These are phyloP conservation scores for Lactarius sanguifluus DNA, from an alignment of 768 basidiomycete genomes.

Conservation along the genomic window DNA sequence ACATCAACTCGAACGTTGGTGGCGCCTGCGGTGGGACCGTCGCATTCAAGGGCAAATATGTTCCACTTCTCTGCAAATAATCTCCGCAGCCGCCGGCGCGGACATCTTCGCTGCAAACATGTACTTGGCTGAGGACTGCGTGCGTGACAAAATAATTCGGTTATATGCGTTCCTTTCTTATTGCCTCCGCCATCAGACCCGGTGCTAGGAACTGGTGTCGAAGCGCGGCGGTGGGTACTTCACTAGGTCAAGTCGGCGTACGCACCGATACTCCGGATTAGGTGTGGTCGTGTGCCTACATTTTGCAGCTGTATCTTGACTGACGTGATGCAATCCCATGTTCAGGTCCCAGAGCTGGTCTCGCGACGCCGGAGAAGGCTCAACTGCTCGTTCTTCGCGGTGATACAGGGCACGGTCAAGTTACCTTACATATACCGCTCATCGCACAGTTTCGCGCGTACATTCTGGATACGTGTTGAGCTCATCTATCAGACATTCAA, in stretches of 20 bases:
- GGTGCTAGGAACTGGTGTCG: slow-evolving; percentile 96
- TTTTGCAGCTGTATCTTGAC: neutral
- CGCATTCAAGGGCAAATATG: too few relatives aligned
- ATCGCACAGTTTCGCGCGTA: slow-evolving; percentile 75
- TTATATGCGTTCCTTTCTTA: slow-evolving; percentile 1
- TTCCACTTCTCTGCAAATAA: neutral
- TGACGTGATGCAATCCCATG: neutral
- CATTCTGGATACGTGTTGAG: slow-evolving; percentile 95
- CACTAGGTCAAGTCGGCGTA: slow-evolving; percentile 97
- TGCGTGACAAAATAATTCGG: too few relatives aligned
- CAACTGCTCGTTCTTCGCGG: too few relatives aligned
- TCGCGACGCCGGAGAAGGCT: too few relatives aligned
- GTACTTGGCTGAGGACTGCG: slow-evolving; percentile 86
- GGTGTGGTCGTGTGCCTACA: slow-evolving; percentile 38
- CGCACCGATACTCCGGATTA: slow-evolving; percentile 95
- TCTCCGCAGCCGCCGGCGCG: slow-evolving; percentile 60
- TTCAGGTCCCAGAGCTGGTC: slow-evolving; percentile 87
- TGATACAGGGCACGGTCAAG: slow-evolving; percentile 83
- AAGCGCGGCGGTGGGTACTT: slow-evolving; percentile 91
- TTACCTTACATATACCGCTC: slow-evolving; percentile 96
- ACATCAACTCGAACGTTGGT: slow-evolving; percentile 48
- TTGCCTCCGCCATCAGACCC: slow-evolving; percentile 48
- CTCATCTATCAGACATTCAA: too few relatives aligned
- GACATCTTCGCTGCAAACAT: slow-evolving; percentile 96
- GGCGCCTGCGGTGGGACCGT: too few relatives aligned